Percentiles rank a stretch among this genome's conserved stretches.
Conservation (phyloP, 2,329 filamentous ascomycete species). For the Talaromyces sp. region DNA sequence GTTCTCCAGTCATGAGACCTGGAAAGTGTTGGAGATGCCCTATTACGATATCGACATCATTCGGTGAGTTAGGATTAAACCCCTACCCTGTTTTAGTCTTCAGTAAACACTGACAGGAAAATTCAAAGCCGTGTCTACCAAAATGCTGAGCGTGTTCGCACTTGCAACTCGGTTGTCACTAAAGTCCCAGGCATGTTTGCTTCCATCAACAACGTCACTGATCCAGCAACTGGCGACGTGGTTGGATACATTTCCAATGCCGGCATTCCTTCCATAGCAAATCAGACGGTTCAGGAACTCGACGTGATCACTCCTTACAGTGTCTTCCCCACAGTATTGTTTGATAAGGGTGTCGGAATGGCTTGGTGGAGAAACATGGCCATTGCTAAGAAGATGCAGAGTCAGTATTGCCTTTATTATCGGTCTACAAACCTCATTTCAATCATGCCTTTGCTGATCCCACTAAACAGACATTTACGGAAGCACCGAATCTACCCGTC, state of each 20-base stretch:
- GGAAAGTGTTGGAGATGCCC: constrained; percentile 44
- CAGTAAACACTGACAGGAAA: background rate
- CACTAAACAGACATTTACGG: constrained; percentile 31
- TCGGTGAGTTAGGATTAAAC: constrained; percentile 24
- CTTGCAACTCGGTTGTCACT: constrained; percentile 42
- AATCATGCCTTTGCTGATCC: background rate
- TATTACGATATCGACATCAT: constrained; percentile 44
- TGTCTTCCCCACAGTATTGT: constrained; percentile 38
- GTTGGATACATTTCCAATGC: constrained; percentile 43
- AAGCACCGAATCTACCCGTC: constrained; percentile 41
- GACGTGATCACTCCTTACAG: constrained; percentile 44
- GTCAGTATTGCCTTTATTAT: constrained; percentile 21
- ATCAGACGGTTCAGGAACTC: constrained; percentile 39
- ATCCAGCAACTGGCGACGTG: constrained; percentile 35
- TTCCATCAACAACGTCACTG: constrained; percentile 44
- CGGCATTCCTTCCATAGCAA: constrained; percentile 41
- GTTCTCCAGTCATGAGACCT: constrained; percentile 44
- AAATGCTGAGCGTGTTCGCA: constrained; percentile 42
- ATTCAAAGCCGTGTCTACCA: constrained; percentile 34
- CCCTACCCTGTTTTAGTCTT: background rate
- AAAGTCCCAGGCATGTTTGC: constrained; percentile 42
- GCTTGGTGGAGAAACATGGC: constrained; percentile 47
- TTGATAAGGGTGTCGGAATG: constrained; percentile 39
- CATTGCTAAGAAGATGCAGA: constrained; percentile 45
- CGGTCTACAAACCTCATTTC: background rate